Percentiles rank a stretch among this genome's conserved stretches.
phyloP scores from a whole-genome alignment of 1,284 basidiomycete genomes.

The Schizophyllum commune region DNA sequence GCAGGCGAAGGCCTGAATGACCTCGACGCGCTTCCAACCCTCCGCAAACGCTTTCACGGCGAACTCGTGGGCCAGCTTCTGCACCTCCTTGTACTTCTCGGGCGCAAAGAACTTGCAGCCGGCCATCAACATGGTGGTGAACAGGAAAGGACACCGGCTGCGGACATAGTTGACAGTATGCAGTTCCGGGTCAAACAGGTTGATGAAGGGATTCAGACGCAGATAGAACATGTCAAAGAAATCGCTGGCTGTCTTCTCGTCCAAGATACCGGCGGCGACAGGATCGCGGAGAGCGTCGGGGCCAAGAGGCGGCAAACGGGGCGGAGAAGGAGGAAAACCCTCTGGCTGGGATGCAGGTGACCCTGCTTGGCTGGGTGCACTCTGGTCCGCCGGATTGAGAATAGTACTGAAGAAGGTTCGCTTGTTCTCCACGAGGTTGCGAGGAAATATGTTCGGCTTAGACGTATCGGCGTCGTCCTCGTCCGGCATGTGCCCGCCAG shows the following conservation, averaged over 20 bases:
- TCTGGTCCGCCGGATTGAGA: conserved; percentile 58
- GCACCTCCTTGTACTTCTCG: conserved; percentile 57
- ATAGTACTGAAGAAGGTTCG: conserved; percentile 75
- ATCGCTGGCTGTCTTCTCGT: conserved; percentile 55
- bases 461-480: conserved; percentile 53
- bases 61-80: conserved; percentile 62
- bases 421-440: conserved; percentile 59
- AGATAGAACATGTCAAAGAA: conserved; percentile 72
- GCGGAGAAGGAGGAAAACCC: conserved; percentile 16
- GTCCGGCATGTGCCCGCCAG: conserved; percentile 31
- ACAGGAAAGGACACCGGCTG: conserved; percentile 67
- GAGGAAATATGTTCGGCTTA: conserved; percentile 61
- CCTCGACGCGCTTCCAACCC: conserved; percentile 69
- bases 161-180: conserved; percentile 73
- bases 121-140: conserved; percentile 75
- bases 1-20: conserved; percentile 78
- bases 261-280: conserved; percentile 57
- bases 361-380: conserved; percentile 19
- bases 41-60: conserved; percentile 72
- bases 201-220: conserved; percentile 78
- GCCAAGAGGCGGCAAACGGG: conserved; percentile 20
- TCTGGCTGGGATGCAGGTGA: not conserved
- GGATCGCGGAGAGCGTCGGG: conserved; percentile 37
- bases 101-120: conserved; percentile 80
- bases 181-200: conserved; percentile 72